Evolutionary conservation across 768 basidiomycete species (phyloP).

Genomic region (Collybia sordida): DNA sequence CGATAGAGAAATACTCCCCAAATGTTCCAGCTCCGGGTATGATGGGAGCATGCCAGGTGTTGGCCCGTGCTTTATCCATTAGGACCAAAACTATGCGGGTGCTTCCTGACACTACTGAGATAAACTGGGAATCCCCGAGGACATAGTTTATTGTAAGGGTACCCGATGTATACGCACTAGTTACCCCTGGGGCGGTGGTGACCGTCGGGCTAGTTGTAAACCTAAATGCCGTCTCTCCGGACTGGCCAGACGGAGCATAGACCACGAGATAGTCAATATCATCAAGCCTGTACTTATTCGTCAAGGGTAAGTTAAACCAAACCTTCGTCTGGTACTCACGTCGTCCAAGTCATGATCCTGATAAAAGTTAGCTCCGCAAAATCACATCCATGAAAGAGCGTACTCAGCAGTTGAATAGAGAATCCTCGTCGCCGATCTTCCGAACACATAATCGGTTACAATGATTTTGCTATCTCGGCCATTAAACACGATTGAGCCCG

Average conservation of each 20-base stretch:
- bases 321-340: constrained; percentile 26
- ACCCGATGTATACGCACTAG: constrained; percentile 31
- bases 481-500: constrained; percentile 37
- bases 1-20: constrained; percentile 43
- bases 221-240: constrained; percentile 43
- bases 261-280: constrained; percentile 40
- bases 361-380: not conserved
- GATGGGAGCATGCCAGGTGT: constrained; percentile 49
- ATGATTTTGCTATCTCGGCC: constrained; percentile 51
- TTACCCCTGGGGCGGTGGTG: constrained; percentile 26
- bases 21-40: constrained; percentile 35
- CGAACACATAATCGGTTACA: constrained; percentile 49
- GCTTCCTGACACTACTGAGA: constrained; percentile 28
- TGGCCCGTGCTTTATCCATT: constrained; percentile 48
- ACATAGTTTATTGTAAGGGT: constrained; percentile 38
- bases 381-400: constrained; percentile 8
- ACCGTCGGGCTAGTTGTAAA: constrained; percentile 30
- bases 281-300: constrained; percentile 30
- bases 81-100: constrained; percentile 30
- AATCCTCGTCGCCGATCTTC: constrained; percentile 29
- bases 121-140: constrained; percentile 31
- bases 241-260: constrained; percentile 40
- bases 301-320: not conserved
- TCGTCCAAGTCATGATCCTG: constrained; percentile 57
- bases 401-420: constrained; percentile 50